These are phyloP conservation scores for Chlamydomonas sp. DNA, from an alignment of 139 green algal species.

Conservation along the genomic window DNA sequence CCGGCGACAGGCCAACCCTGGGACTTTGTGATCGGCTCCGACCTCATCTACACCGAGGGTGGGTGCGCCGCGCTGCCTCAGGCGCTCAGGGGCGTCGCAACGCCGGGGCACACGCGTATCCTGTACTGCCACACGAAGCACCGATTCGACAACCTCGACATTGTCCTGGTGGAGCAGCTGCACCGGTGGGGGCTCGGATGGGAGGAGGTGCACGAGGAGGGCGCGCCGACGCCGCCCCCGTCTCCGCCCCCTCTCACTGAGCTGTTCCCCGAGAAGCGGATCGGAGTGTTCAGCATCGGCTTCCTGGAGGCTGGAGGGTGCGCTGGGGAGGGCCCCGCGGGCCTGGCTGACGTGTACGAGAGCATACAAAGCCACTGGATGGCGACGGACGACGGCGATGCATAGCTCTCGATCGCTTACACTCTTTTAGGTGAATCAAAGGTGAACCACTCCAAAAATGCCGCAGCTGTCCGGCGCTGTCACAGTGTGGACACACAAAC, in stretches of 20 bases:
- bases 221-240: conserved; percentile 5
- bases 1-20: conserved; percentile 11
- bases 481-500: too few species aligned
- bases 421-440: too few species aligned
- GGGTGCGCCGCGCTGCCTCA: conserved; percentile 7
- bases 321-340: too few species aligned
- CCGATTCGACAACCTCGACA: conserved; percentile 21
- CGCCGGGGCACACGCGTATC: conserved; percentile 1
- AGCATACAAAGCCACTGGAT: too few species aligned
- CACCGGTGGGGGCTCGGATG: background rate
- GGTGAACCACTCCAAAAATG: too few species aligned
- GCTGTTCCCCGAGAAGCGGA: conserved; percentile 21
- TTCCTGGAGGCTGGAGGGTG: too few species aligned
- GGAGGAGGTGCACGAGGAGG: conserved; percentile 17
- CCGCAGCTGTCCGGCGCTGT: too few species aligned
- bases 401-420: too few species aligned
- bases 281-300: conserved; percentile 14
- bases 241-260: conserved; percentile 30
- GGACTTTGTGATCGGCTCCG: conserved; percentile 27
- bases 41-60: conserved; percentile 32
- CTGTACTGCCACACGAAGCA: conserved; percentile 34
- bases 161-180: conserved; percentile 13
- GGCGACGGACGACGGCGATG: too few species aligned
- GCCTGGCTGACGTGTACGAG: too few species aligned
- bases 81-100: conserved; percentile 17